A percentile compares a stretch with the other conserved stretches of the same genome.
Conservation (phyloP, 1,139 yeast species). For the Yamadazyma spencermartinsiae region DNA sequence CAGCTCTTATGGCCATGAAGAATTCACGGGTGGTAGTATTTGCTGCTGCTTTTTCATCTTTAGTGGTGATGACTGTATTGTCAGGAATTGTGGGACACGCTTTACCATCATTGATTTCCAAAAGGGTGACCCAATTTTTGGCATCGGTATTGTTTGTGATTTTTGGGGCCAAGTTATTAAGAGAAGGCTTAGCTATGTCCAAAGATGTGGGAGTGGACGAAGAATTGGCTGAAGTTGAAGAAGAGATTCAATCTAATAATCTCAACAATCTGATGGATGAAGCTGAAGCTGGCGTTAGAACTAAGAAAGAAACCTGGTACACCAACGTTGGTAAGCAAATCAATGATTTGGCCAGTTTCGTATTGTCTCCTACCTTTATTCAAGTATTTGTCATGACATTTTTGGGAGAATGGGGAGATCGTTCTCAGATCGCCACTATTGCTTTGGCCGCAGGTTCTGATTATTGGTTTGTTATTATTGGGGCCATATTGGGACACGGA, state of each 20-base stretch:
- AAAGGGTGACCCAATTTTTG: slow-evolving; percentile 72
- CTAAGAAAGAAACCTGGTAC: slow-evolving; percentile 24
- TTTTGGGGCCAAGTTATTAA: slow-evolving; percentile 74
- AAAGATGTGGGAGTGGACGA: slow-evolving; percentile 85
- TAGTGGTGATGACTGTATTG: slow-evolving; percentile 85
- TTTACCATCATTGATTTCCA: slow-evolving; percentile 80
- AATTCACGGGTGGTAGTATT: slow-evolving; percentile 81
- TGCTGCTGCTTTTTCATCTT: slow-evolving; percentile 82
- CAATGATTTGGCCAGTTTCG: slow-evolving; percentile 55
- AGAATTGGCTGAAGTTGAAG: slow-evolving; percentile 95
- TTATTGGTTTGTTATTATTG: slow-evolving; percentile 85
- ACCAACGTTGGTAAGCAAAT: slow-evolving; percentile 32
- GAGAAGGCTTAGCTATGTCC: slow-evolving; percentile 83
- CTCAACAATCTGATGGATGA: slow-evolving; percentile 51
- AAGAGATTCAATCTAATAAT: slow-evolving; percentile 74
- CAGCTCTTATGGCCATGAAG: slow-evolving; percentile 98
- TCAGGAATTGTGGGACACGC: slow-evolving; percentile 93
- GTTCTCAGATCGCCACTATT: slow-evolving; percentile 96
- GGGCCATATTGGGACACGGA: slow-evolving; percentile 89
- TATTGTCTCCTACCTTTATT: slow-evolving; percentile 88
- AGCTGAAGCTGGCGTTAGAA: slow-evolving; percentile 39
- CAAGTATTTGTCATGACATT: slow-evolving; percentile 96
- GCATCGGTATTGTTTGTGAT: slow-evolving; percentile 82
- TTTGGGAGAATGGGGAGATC: slow-evolving; percentile 98
- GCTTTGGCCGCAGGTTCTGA: slow-evolving; percentile 98